Evolutionary conservation across 2,329 filamentous ascomycete genomes (phyloP).

Genomic region (Claviceps fusiformis): DNA sequence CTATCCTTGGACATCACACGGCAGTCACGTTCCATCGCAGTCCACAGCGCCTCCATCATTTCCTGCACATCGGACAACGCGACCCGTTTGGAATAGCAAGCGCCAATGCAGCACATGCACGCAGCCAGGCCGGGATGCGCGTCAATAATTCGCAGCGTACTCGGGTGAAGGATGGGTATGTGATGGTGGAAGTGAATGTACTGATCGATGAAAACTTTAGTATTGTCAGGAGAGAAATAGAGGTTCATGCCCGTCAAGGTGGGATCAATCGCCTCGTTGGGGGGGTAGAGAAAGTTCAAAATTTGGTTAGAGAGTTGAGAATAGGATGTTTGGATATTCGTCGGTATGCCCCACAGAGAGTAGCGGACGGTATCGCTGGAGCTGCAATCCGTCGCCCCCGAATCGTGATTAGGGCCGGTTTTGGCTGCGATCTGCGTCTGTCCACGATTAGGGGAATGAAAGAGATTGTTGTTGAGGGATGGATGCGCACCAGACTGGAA

Average conservation of each 20-base stretch:
- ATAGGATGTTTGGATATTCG: slow-evolving; percentile 35
- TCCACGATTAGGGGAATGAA: slow-evolving; percentile 44
- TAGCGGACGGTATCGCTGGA: slow-evolving; percentile 33
- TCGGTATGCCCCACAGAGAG: slow-evolving; percentile 35
- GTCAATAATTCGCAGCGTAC: slow-evolving; percentile 54
- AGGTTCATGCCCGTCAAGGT: slow-evolving; percentile 43
- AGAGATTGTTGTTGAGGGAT: slow-evolving; percentile 46
- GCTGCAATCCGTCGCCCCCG: slow-evolving; percentile 34
- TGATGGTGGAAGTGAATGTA: slow-evolving; percentile 63
- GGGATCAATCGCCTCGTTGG: slow-evolving; percentile 31
- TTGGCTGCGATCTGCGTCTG: slow-evolving; percentile 58
- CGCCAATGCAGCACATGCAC: slow-evolving; percentile 59
- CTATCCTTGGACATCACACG: slow-evolving; percentile 24
- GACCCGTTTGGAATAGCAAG: slow-evolving; percentile 57
- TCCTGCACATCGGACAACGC: slow-evolving; percentile 48
- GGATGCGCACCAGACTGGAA: slow-evolving; percentile 60
- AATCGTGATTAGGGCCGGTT: slow-evolving; percentile 46
- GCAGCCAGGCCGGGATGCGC: slow-evolving; percentile 54
- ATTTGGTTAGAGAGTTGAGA: slow-evolving; percentile 42
- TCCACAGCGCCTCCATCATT: slow-evolving; percentile 51
- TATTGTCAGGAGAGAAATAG: slow-evolving; percentile 53
- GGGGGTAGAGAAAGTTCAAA: slow-evolving; percentile 41
- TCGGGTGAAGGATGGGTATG: slow-evolving; percentile 58
- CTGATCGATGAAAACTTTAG: slow-evolving; percentile 56
- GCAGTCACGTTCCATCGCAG: slow-evolving; percentile 44